Conservation (phyloP, 805 yeast genomes). For the Barnettozyma pratensis region DNA sequence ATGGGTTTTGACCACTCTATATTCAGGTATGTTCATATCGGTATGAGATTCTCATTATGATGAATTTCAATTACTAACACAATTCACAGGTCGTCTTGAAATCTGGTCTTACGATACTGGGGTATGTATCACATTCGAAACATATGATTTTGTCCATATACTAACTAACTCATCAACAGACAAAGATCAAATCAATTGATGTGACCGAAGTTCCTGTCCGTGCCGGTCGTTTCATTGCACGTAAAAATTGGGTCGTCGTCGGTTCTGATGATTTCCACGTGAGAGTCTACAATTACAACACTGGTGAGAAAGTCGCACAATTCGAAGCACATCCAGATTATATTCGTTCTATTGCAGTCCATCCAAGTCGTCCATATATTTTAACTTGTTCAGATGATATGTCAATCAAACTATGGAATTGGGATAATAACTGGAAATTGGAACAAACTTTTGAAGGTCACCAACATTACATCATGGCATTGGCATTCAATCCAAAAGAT, state of each 20-base stretch:
- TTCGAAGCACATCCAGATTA: conserved; percentile 99
- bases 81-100: conserved; percentile 47
- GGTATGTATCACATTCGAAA: conserved; percentile 13
- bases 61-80: conserved; percentile 1
- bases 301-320: conserved; percentile 90
- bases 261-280: conserved; percentile 96
- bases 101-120: conserved; percentile 92
- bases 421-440: conserved; percentile 91
- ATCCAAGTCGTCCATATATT: conserved; percentile 86
- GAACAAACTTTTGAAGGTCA: conserved; percentile 95
- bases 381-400: conserved; percentile 90
- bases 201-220: conserved; percentile 96
- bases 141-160: conserved; percentile 2
- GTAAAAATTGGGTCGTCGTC: conserved; percentile 95
- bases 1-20: conserved; percentile 89
- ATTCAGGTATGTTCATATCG: conserved; percentile 56
- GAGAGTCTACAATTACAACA: conserved; percentile 90
- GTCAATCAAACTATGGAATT: conserved; percentile 91
- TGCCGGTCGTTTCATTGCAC: conserved; percentile 89
- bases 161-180: conserved; percentile 19
- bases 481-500: conserved; percentile 95
- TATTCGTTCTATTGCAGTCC: conserved; percentile 88
- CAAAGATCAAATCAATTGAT: conserved; percentile 82
- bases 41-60: background rate
- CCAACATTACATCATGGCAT: conserved; percentile 89